Base-by-base conservation (phyloP, 108 stramenopile genomes). In the Nitzschia putrida region DNA sequence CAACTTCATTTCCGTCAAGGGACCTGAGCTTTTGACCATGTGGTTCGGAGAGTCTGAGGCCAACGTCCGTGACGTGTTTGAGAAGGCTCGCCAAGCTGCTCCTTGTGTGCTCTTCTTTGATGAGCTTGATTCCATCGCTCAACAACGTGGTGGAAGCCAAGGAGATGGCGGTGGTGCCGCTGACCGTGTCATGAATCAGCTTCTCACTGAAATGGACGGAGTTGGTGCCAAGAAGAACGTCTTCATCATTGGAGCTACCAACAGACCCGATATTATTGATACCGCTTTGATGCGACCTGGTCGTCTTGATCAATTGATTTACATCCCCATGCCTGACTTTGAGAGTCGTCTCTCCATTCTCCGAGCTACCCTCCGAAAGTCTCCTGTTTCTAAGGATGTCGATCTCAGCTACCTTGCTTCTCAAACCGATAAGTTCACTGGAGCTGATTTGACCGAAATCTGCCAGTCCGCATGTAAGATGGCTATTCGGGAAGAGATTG, bases 171-270 rank as follows among this genome's bases (percentile, higher is more conserved):
- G 99, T n/a, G 99, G 99, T 57, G 98, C 98, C 14, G 97, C 97
- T n/a, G 99, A 99, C 82, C 96, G 99, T 80, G 99, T 99, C 68
- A 99, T 99, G 96, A 99, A 99, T 85, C 99, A 99, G 92, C 88
- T 99, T 49, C 80, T 99, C 53, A 99, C 99, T 11, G 99, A 99
- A 84, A 98, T 99, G 97, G 99, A 99, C 72, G 99, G 99, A 55
- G 96, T 99, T 20, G 98, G 98, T 41, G 91, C 97, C 8, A 98
- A 98, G 86, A 99, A 99, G 85, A 99, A 98, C 77, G 99, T 99
- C 49, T 99, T 99, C 82, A 98, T 99, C 81, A 95, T 99, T 71
- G 99, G 99, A 49, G 97, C 98, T 14, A 98, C 99, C 58, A 98
- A 98, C 76, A 66, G 99, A 57, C 99, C 99, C 41, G 99, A 99